Conservation (phyloP, 2,329 filamentous ascomycete genomes). For the Xylaria arbuscula region DNA sequence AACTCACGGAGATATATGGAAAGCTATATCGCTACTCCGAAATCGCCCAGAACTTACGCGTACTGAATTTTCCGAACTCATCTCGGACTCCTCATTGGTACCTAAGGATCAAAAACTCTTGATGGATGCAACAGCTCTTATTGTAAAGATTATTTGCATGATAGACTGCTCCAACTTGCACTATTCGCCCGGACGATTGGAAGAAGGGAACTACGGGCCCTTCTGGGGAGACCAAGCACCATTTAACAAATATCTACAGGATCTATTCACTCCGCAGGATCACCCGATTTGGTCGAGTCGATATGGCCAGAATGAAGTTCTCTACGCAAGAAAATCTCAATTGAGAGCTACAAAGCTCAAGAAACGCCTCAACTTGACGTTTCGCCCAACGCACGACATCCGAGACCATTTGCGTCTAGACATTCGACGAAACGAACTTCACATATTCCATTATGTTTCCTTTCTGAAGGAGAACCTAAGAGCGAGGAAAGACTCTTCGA, state of each 20-base stretch:
- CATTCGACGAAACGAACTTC: slow-evolving; percentile 25
- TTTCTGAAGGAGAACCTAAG: slow-evolving; percentile 37
- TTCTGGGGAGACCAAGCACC: slow-evolving; percentile 29
- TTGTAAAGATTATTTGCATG: slow-evolving; percentile 36
- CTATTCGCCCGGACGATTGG: slow-evolving; percentile 33
- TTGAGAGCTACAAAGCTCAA: slow-evolving; percentile 30
- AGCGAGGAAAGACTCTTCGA: slow-evolving; percentile 22
- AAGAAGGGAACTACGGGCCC: slow-evolving; percentile 26
- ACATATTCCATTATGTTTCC: slow-evolving; percentile 36
- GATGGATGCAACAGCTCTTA: slow-evolving; percentile 25
- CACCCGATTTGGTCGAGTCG: slow-evolving; percentile 34
- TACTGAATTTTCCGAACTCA: slow-evolving; percentile 16
- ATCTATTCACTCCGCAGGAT: slow-evolving; percentile 30
- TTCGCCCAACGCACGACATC: slow-evolving; percentile 33
- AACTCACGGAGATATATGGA: slow-evolving; percentile 31
- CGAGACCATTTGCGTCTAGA: slow-evolving; percentile 34
- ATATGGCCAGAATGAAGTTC: slow-evolving; percentile 27
- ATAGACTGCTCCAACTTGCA: slow-evolving; percentile 32
- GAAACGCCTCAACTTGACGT: slow-evolving; percentile 29
- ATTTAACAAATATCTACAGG: slow-evolving; percentile 37
- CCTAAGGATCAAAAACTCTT: slow-evolving; percentile 2
- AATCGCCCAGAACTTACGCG: slow-evolving; percentile 20
- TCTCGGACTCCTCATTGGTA: slow-evolving; percentile 3
- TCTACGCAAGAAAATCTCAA: slow-evolving; percentile 26
- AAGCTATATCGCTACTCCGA: slow-evolving; percentile 19